Evolutionary conservation across 2,329 filamentous ascomycete species (phyloP), one percentile per base, ranked within the genome.

Genomic region (Metarhizium guizhouense): DNA sequence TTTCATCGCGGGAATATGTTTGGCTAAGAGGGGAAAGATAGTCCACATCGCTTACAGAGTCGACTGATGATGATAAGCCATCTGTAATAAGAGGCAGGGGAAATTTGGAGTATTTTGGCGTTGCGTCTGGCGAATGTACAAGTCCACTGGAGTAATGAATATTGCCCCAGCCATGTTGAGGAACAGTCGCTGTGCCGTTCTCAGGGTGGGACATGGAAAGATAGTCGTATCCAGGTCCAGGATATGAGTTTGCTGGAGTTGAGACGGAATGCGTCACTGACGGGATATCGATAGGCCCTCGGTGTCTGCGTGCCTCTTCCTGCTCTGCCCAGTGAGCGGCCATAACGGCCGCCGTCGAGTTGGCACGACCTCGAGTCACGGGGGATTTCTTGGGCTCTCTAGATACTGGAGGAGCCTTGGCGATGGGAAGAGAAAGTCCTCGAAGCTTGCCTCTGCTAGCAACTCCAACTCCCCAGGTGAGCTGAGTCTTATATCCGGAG

Each of bases 381-480:
- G 76, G 65, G 10, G 72, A 59, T 67, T 79, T 79, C 70, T 81
- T 83, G 53, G 68, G 65, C 55, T 75, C 70, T 52, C 71, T 74
- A 47, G 75, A 70, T 62, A 82, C 80, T 0, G 81, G 80, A 25
- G 80, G 78, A 10, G 80, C 73, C 67, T 84, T 84, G 55, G 82
- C 83, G 59, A 86, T 79, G 57, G 83, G 83, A 56, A 95, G 76
- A 56, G 92, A 92, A 62, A 96, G 78, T 43, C 93, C 93, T 59
- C 93, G 84, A 60, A 97, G 84, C 77, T 97, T 97, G 68, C 93
- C 93, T 66, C 93, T 86, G 73, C 92, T 96, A 56, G 93, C 93
- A 57, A 97, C 93, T 53, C 93, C 93, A 51, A 96, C 90, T 47
- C 91, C 91, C 93, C 93, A 97, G 50, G 93, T 97, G 72, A 97